Percentiles rank a stretch among this genome's conserved stretches.
These are phyloP conservation scores for Puccinellia tenuiflora DNA, from an alignment of 176 grass and related monocot species.

Conservation along the genomic window DNA sequence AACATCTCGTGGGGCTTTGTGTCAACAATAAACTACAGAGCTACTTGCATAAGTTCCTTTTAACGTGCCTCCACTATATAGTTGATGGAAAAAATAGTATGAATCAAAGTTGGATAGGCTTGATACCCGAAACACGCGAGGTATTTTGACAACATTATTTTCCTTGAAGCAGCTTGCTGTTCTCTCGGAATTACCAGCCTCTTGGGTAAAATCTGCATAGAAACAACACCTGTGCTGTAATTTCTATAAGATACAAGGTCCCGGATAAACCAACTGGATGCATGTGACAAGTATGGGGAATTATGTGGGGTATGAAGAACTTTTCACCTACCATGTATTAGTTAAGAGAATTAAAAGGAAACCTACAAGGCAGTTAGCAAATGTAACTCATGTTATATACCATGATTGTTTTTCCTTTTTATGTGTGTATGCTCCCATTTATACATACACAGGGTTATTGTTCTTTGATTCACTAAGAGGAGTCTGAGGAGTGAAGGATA, in stretches of 20 bases:
- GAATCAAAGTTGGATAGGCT: conserved; percentile 5
- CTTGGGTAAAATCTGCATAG: conserved; percentile 72
- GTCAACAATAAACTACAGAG: neutral
- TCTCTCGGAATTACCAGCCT: conserved; percentile 91
- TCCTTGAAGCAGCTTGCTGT: conserved; percentile 70
- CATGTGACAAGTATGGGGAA: neutral
- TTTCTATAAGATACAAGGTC: neutral
- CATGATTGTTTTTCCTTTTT: neutral
- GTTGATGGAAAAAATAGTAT: neutral
- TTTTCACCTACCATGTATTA: neutral
- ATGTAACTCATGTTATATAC: neutral
- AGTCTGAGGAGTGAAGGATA: neutral
- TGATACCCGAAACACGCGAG: conserved; percentile 66
- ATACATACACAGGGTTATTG: neutral
- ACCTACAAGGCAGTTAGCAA: neutral
- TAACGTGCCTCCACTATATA: neutral
- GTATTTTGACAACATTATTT: conserved; percentile 72
- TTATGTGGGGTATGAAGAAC: neutral
- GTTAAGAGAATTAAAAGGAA: neutral
- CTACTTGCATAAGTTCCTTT: neutral
- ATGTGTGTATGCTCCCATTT: neutral
- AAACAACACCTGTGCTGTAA: neutral
- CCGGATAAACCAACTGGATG: neutral
- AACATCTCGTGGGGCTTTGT: neutral
- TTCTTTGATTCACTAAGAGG: conserved; percentile 18